Base-by-base conservation (phyloP, 1,284 basidiomycete genomes). In the Spongiforma sp. region DNA sequence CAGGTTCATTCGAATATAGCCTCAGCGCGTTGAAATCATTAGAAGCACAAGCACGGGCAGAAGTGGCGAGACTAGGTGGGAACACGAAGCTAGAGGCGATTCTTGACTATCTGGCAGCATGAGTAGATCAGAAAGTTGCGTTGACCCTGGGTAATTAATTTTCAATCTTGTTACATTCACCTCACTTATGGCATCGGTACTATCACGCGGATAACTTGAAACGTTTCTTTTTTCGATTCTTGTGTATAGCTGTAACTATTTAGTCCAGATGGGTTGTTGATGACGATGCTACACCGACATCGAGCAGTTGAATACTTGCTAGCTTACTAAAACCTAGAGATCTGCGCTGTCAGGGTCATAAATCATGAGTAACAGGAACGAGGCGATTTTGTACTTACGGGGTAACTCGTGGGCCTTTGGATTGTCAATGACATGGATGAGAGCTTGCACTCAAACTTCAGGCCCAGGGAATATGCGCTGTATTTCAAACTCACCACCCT, bases 1-100 rank as follows among this genome's bases (percentile, higher is more conserved):
- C 93, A 0, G 80, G 83, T 59, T 91, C 90, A 3, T 93, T 94
- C 72, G 86, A 84, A 8, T 94, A 93, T 73, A 93, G 90, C 0
- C 77, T 84, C 9, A 70, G 74, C 0, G 90, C 92, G 1, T 73
- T 93, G 58, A 66, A 70, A 19, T 79, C 80, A 43, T 63, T 93
- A 11, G 85, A 88, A 66, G 68, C 63, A 19, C 86, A 89, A 69
- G 81, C 85, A 9, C 70, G 77, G 9, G 52, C 65, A 2, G 73
- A 75, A 39, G 62, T 75, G 24, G 43, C 24, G 30, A 72, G 69
- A 62, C 67, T 75, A 2, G 73, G 73, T 26, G 73, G 75, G 28
- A 75, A 75, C 50, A 60, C 64, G 5, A 63, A 63, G 58, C 46
- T 75, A 10, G 71, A 73, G 61, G 65, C 62, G 10, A 73, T 76